A percentile compares a stretch with the other conserved stretches of the same genome.
phyloP scores from a whole-genome alignment of 163 green algal genomes.

The Chlorella variabilis region DNA sequence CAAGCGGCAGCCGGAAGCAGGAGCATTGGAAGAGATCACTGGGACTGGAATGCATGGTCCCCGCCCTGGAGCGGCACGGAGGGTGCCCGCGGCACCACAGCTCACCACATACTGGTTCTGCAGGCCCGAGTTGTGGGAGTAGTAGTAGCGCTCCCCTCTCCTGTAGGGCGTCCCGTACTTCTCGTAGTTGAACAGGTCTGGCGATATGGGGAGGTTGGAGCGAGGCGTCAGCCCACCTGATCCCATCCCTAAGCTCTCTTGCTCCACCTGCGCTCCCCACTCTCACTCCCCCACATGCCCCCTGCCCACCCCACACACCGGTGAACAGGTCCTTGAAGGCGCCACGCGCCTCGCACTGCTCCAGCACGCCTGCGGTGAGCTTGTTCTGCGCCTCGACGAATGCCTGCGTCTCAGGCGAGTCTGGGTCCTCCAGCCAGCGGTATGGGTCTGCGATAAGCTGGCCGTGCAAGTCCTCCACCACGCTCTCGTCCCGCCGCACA shows the following conservation, averaged over 20 bases:
- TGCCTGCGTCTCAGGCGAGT: conserved; percentile 73
- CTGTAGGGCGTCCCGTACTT: conserved; percentile 78
- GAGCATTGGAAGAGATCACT: no score
- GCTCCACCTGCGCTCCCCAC: no score
- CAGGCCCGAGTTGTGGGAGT: conserved; percentile 83
- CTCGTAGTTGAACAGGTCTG: conserved; percentile 72
- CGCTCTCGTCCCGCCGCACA: conserved; percentile 62
- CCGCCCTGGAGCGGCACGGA: no score
- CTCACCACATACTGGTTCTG: conserved; percentile 44
- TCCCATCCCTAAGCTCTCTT: no score
- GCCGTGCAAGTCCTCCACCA: conserved; percentile 76
- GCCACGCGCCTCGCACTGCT: conserved; percentile 62
- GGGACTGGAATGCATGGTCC: no score
- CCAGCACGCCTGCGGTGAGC: conserved; percentile 73
- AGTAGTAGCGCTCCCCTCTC: conserved; percentile 80
- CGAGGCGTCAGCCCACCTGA: no score
- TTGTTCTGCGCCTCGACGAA: conserved; percentile 85
- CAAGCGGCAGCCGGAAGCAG: no score
- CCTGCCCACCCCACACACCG: conserved; percentile 44
- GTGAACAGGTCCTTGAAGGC: conserved; percentile 76
- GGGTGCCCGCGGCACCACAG: not conserved
- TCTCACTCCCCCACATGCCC: no score
- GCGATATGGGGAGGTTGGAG: no score
- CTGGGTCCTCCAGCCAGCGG: conserved; percentile 92
- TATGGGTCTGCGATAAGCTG: conserved; percentile 82